Percentiles rank a stretch among this genome's conserved stretches.
phyloP scores from a whole-genome alignment of 495 filamentous ascomycete genomes.

The Trichoderma orchidacearum region DNA sequence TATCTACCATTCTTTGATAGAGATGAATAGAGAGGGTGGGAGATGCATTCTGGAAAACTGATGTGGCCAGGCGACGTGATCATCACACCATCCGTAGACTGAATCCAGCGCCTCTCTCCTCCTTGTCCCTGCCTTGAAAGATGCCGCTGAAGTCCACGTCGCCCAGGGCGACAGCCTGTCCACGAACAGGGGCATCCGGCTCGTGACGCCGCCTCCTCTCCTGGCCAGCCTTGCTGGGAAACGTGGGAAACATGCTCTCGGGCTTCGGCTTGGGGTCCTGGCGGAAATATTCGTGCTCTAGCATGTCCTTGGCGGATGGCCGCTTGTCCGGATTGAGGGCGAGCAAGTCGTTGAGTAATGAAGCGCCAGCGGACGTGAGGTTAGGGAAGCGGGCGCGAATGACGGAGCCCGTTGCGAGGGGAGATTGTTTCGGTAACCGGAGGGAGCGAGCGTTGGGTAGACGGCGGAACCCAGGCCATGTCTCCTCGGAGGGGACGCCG shows the following conservation, averaged over 20 bases:
- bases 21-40: no score
- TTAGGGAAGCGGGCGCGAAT: conserved; percentile 68
- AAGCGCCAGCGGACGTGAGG: conserved; percentile 60
- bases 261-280: conserved; percentile 84
- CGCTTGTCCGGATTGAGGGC: conserved; percentile 60
- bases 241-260: conserved; percentile 79
- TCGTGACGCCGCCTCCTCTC: conserved; percentile 61
- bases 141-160: conserved; percentile 70
- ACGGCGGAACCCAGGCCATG: conserved; percentile 77
- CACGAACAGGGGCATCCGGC: conserved; percentile 76
- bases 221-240: conserved; percentile 87
- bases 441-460: conserved; percentile 81
- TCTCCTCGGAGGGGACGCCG: conserved; percentile 74
- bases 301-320: conserved; percentile 53
- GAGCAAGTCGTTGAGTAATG: conserved; percentile 55
- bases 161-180: conserved; percentile 50
- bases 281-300: conserved; percentile 70
- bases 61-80: no score
- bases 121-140: conserved; percentile 57
- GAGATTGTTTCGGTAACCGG: conserved; percentile 48
- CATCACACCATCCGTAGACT: conserved; percentile 49
- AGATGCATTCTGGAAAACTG: no score
- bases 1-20: no score
- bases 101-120: conserved; percentile 72
- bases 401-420: conserved; percentile 22